Base-by-base conservation (phyloP, 352 stramenopile species). In the Pythium oligandrum region DNA sequence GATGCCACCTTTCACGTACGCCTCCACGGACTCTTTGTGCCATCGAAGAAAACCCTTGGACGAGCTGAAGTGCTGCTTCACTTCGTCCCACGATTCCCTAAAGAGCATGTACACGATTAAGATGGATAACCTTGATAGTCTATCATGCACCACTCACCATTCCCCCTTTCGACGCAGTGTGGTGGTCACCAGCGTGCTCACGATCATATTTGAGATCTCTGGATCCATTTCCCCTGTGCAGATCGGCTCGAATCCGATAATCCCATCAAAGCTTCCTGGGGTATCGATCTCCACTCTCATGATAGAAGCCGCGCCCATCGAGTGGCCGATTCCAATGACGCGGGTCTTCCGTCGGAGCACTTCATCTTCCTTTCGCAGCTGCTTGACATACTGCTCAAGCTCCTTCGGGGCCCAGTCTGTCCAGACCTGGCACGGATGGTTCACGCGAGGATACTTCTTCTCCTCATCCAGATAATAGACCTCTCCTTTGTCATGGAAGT, bases 161-260 rank as follows among this genome's bases (percentile, higher is more conserved):
- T 57, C 35, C 3, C 47, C 46, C 4, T 48, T 38, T 4, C 59
- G 46, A 10, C 7, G 40, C 32, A 53, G n/a, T 10, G 59, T 58
- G 12, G 51, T 34, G 1, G 59, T 51, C 17, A 55, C 53, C 12
- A 66, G 51, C 52, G 57, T 57, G 31, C 61, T 48, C 1, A 40
- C 50, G 11, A 60, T 26, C 17, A 26, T 26, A 26, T 26, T 26
- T 26, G 17, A 26, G 17, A 26, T 26, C 17, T 26, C 17, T 0
- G 17, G 17, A 26, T 26, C 17, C 17, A 26, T 26, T 26, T 26
- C 17, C 39, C 1, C 11, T 38, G 8, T 48, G 12, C 1, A 66
- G 3, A 73, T 62, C 37, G 68, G 71, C 35, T 81, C 71, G 45
- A 81, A 81, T 4, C 70, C 48, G 8, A 70, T 63, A 35, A 81